phyloP scores from a whole-genome alignment of 2,329 filamentous ascomycete species.

The Scedosporium dehoogii region DNA sequence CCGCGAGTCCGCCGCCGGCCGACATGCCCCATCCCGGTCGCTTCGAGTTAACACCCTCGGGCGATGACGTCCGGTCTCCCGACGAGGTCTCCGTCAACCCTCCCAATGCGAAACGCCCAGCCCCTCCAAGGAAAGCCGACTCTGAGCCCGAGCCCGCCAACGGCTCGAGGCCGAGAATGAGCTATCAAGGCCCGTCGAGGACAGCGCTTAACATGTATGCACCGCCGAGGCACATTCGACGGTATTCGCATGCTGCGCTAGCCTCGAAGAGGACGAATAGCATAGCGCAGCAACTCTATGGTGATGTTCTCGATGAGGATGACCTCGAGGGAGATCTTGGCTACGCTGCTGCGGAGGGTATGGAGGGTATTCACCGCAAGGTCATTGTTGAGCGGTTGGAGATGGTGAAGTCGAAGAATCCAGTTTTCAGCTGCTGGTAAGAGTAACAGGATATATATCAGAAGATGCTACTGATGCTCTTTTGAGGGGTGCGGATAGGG shows the following conservation, averaged over 20 bases:
- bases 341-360: conserved; percentile 86
- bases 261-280: conserved; percentile 36
- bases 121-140: background rate
- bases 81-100: conserved; percentile 17
- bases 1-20: conserved; percentile 38
- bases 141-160: conserved; percentile 7
- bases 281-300: conserved; percentile 44
- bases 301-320: conserved; percentile 46
- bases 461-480: too few relatives aligned
- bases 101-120: background rate
- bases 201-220: conserved; percentile 31
- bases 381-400: conserved; percentile 96
- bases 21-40: conserved; percentile 67
- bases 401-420: conserved; percentile 89
- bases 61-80: conserved; percentile 28
- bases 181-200: conserved; percentile 30
- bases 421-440: conserved; percentile 96
- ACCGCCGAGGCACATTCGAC: conserved; percentile 26
- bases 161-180: conserved; percentile 7
- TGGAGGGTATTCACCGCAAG: conserved; percentile 83
- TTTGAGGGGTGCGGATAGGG: background rate
- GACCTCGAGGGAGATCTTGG: conserved; percentile 87
- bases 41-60: conserved; percentile 53
- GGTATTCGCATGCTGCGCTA: conserved; percentile 43
- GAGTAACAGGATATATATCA: too few relatives aligned